Evolutionary conservation across 805 yeast species (phyloP).

Genomic region (Myxozyma geophila): DNA sequence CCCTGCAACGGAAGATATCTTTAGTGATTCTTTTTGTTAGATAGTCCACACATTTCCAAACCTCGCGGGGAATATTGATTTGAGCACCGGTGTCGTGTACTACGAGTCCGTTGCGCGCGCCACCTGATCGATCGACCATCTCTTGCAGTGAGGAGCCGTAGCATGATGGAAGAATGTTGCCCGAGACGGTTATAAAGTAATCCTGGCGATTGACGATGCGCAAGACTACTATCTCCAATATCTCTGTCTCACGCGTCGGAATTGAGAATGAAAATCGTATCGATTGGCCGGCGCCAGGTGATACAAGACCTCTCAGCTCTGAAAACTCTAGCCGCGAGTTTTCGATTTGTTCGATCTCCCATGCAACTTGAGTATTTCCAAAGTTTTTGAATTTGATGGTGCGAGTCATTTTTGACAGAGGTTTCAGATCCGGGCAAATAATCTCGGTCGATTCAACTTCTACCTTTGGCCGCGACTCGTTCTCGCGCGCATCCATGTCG

Average conservation of each 20-base stretch:
- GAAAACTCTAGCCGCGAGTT: constrained; percentile 39
- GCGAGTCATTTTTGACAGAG: constrained; percentile 36
- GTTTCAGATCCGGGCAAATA: constrained; percentile 39
- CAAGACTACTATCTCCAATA: constrained; percentile 40
- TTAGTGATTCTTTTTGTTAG: constrained; percentile 40
- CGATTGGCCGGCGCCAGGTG: constrained; percentile 39
- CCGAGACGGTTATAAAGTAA: constrained; percentile 40
- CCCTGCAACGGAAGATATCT: constrained; percentile 33
- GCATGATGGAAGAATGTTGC: constrained; percentile 42
- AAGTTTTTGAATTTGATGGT: constrained; percentile 46
- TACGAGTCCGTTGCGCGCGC: constrained; percentile 23
- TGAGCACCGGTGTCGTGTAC: constrained; percentile 6
- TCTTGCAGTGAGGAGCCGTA: constrained; percentile 43
- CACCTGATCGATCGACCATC: constrained; percentile 27
- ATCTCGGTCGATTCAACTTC: constrained; percentile 48
- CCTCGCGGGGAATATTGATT: constrained; percentile 45
- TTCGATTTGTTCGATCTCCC: constrained; percentile 46
- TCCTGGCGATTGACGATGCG: constrained; percentile 44
- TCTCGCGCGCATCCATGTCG: constrained; percentile 52
- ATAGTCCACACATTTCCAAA: constrained; percentile 46
- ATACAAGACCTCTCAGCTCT: constrained; percentile 36
- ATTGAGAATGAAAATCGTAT: constrained; percentile 32
- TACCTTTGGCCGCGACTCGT: constrained; percentile 51
- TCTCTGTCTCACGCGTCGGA: constrained; percentile 5
- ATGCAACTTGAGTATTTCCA: constrained; percentile 48